phyloP scores from a whole-genome alignment of 148 eudicot species.

The Vaccinium macrocarpon region DNA sequence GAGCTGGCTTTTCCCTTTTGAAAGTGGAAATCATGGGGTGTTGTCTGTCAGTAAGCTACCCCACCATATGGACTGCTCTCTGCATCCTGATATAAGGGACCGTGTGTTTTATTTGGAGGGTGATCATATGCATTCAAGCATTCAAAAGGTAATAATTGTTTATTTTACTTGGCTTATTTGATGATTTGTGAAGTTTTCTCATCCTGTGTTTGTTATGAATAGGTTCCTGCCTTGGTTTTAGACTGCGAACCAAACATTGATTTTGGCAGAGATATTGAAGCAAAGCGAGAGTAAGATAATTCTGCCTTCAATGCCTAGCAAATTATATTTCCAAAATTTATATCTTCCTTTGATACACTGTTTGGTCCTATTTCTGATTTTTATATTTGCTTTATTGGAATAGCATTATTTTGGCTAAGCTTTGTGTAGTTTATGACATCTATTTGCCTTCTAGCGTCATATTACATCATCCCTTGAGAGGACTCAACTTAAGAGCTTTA shows the following conservation, averaged over 20 bases:
- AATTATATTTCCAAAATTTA: not conserved
- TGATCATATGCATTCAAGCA: slow-evolving; percentile 86
- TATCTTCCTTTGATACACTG: not conserved
- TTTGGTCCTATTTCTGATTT: not conserved
- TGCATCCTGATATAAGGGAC: slow-evolving; percentile 71
- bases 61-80: slow-evolving; percentile 41
- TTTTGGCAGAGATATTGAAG: slow-evolving; percentile 79
- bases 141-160: slow-evolving; percentile 22
- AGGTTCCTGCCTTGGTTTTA: slow-evolving; percentile 93
- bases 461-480: not conserved
- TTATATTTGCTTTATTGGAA: not conserved
- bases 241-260: slow-evolving; percentile 92
- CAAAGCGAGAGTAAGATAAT: slow-evolving; percentile 74
- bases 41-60: slow-evolving; percentile 68
- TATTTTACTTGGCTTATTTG: slow-evolving; percentile 3
- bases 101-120: slow-evolving; percentile 85
- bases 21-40: slow-evolving; percentile 71
- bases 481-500: not conserved
- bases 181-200: slow-evolving; percentile 8
- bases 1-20: slow-evolving; percentile 85
- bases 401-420: not conserved
- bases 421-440: not conserved
- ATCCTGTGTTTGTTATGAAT: slow-evolving; percentile 12
- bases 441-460: not conserved
- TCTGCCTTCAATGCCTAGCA: not conserved